phyloP scores from a whole-genome alignment of 1,284 basidiomycete species.

The Moesziomyces sp. region DNA sequence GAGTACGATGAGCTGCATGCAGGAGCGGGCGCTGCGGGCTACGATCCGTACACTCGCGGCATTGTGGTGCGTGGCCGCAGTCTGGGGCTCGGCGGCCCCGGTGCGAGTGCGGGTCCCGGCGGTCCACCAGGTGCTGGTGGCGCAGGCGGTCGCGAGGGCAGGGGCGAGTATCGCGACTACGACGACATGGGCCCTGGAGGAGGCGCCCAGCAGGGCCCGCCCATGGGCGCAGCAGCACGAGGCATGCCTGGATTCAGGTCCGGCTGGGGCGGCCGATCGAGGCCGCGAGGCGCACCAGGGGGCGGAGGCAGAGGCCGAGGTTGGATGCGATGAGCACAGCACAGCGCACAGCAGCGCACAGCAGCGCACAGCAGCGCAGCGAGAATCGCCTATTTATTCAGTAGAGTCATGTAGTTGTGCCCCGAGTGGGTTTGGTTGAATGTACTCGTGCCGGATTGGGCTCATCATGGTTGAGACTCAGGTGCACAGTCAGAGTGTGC shows the following conservation, averaged over 20 bases:
- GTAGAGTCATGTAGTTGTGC: too few species aligned
- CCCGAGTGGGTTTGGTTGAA: too few species aligned
- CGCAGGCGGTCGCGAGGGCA: not conserved
- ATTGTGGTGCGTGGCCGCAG: slow-evolving; percentile 27
- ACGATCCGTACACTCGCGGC: slow-evolving; percentile 32
- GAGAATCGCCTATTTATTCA: too few species aligned
- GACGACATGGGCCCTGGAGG: slow-evolving; percentile 5
- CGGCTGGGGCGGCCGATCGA: slow-evolving; percentile 11
- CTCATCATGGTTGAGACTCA: too few species aligned
- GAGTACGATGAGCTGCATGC: slow-evolving; percentile 23
- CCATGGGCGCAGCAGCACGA: slow-evolving; percentile 11
- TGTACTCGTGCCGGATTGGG: too few species aligned
- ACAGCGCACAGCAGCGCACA: too few species aligned
- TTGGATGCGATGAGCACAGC: slow-evolving; percentile 14
- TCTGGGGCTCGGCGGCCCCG: slow-evolving; percentile 6
- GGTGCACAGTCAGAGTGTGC: too few species aligned
- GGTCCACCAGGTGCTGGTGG: not conserved
- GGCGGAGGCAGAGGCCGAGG: slow-evolving; percentile 17
- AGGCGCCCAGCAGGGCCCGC: not conserved
- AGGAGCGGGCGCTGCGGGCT: slow-evolving; percentile 7
- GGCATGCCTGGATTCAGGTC: slow-evolving; percentile 1
- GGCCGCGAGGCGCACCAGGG: not conserved
- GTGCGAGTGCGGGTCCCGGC: not conserved
- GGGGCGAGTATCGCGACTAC: slow-evolving; percentile 16
- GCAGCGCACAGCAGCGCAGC: too few species aligned